Evolutionary conservation across 495 filamentous ascomycete species (phyloP), one percentile per base, ranked within the genome.

Genomic region (Thozetella sp.): DNA sequence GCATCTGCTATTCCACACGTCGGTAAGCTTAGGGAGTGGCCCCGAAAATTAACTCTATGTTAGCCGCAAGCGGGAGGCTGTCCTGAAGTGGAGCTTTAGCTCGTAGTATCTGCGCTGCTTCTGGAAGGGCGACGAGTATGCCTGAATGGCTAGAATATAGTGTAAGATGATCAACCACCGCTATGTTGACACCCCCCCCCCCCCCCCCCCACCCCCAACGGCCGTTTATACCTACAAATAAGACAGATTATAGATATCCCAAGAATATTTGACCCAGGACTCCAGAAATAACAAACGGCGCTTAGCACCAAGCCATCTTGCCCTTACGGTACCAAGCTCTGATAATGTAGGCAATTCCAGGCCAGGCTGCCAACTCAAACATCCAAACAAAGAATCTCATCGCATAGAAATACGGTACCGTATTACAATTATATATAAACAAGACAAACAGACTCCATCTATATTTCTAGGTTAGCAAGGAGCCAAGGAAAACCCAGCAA

Each of bases 21-120:
- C 67, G 26, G 72, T 72, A 4, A 70, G 84, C 48, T 69, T 79
- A 10, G 87, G 88, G 34, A 86, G 85, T 0, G 63, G 76, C 23
- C 81, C 84, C 0, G 89, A 91, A 64, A 86, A 88, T 60, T 85
- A 87, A 66, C 72, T 71, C 43, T 88, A 85, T 85, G 81, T 87
- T 56, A 71, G 75, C 10, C 74, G 89, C 51, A 92, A 91, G 75
- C 58, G 70, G 13, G 68, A 67, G 51, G 61, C 88, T 1, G 91
- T 92, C 19, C 65, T 91, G 60, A 78, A 90, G n/a, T 93, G 83
- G 75, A 88, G 88, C 0, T 64, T 77, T 55, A 86, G 81, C 40
- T 87, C 86, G 12, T 90, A 87, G 86, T 81, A 82, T 58, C 86
- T 91, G 84, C 72, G 79, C 53, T 76, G 81, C 62, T 87, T 88